A percentile compares a stretch with the other conserved stretches of the same genome.
These are phyloP conservation scores for Nannizziopsis barbatae DNA, from an alignment of 2,329 filamentous ascomycete genomes.

Conservation along the genomic window DNA sequence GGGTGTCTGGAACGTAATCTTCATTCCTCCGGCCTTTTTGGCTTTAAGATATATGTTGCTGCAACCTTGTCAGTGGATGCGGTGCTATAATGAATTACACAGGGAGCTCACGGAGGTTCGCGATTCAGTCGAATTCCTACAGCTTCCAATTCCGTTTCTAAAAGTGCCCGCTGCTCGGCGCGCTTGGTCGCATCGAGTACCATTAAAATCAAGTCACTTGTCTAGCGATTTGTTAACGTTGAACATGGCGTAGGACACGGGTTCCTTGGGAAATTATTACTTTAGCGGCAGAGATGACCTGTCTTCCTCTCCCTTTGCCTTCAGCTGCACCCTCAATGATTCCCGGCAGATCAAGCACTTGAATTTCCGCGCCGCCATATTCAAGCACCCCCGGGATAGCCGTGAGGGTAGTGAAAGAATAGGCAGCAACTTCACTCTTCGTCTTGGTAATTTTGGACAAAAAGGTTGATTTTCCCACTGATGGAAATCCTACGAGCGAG, in stretches of 20 bases:
- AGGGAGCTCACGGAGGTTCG: slow-evolving; percentile 61
- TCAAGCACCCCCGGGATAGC: slow-evolving; percentile 95
- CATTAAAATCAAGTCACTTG: slow-evolving; percentile 94
- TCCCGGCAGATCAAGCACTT: slow-evolving; percentile 91
- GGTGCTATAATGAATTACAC: neutral
- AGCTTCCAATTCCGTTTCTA: slow-evolving; percentile 87
- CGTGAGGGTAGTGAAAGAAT: slow-evolving; percentile 93
- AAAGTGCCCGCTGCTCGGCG: slow-evolving; percentile 76
- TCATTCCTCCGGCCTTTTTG: slow-evolving; percentile 96
- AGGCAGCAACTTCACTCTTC: slow-evolving; percentile 87
- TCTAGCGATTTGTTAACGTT: slow-evolving; percentile 36
- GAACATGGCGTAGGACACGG: neutral
- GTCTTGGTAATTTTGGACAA: slow-evolving; percentile 99
- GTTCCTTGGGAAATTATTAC: slow-evolving; percentile 23
- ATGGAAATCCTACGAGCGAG: slow-evolving; percentile 95
- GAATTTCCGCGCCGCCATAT: slow-evolving; percentile 95
- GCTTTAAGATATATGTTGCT: slow-evolving; percentile 95
- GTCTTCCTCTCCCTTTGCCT: slow-evolving; percentile 86
- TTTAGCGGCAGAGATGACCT: slow-evolving; percentile 96
- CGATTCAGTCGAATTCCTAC: slow-evolving; percentile 90
- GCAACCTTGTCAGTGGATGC: slow-evolving; percentile 1
- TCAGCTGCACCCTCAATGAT: slow-evolving; percentile 96
- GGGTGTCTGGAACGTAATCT: slow-evolving; percentile 85
- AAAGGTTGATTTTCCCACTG: slow-evolving; percentile 97
- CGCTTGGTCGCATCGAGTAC: slow-evolving; percentile 92